Evolutionary conservation across 345 rosid genomes (phyloP), one percentile per base, ranked within the genome.

Genomic region (Eucalyptus dawsonii): DNA sequence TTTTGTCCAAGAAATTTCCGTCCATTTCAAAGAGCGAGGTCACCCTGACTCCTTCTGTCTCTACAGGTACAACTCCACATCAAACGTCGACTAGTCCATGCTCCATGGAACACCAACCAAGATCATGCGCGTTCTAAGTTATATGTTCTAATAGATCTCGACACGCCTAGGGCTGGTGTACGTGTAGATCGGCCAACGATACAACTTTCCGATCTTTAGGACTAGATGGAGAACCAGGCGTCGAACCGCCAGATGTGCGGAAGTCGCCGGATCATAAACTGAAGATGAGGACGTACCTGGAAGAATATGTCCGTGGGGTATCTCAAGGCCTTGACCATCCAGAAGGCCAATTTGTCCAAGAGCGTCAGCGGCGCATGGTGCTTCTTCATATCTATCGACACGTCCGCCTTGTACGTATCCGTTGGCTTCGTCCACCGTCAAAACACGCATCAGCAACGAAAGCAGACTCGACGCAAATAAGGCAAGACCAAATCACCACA

Each of bases 271-370:
- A 34, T 69, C 44, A 69, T 72, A 13, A 37, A 19, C 27, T 13
- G 45, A 37, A 72, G 1, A 11, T 21, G 83, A 76, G 83, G 83
- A 40, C 47, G 14, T 86, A 96, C 98, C 97, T 95, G 97, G 87
- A 95, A 96, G 94, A 96, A 94, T 31, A 96, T 11, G 88, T 96
- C 97, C 2, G 97, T 93, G 14, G 98, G 97, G 94, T 88, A 94
- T 44, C 97, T 91, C 86, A 96, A 92, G 89, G 93, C 24, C 89
- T 95, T 95, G 87, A 96, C 97, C 40, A 95, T 93, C 95, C 95
- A 95, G 15, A 87, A 93, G 25, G 98, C 97, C 92, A 96, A 9
- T 80, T 89, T 91, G 91, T 96, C 98, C 87, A 90, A 45, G 72
- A 93, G 88, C 53, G 94, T 94, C 14, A 80, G 51, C 51, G 16